These are phyloP conservation scores for Citrus australasica DNA, from an alignment of 345 rosid genomes.

Conservation along the genomic window DNA sequence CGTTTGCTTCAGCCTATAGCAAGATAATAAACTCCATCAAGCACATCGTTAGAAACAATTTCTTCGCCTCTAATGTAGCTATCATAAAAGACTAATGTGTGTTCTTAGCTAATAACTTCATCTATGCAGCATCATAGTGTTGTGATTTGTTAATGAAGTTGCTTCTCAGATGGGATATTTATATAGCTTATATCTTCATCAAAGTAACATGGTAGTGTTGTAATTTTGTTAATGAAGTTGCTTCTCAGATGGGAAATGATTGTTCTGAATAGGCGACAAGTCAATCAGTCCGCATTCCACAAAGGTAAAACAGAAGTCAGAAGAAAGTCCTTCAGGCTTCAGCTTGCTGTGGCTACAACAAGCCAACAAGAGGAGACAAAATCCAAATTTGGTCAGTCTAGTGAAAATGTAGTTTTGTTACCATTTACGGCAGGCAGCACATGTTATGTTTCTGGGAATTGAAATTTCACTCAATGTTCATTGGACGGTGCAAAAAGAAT, in stretches of 20 bases:
- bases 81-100: background rate
- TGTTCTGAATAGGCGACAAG: background rate
- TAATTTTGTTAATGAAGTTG: background rate
- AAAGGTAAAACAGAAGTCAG: background rate
- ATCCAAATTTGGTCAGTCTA: constrained; percentile 3
- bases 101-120: background rate
- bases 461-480: background rate
- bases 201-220: background rate
- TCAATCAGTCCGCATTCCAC: background rate
- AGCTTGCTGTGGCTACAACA: background rate
- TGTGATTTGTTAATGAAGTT: background rate
- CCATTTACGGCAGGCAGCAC: constrained; percentile 19
- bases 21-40: background rate
- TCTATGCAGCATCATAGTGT: background rate
- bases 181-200: background rate
- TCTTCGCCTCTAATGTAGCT: background rate
- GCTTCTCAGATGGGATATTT: background rate
- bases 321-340: background rate
- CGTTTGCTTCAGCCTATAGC: background rate
- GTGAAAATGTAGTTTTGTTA: background rate
- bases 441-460: constrained; percentile 16
- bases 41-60: background rate
- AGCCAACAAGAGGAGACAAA: background rate
- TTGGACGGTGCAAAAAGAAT: background rate
- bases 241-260: background rate